phyloP scores from a whole-genome alignment of 495 filamentous ascomycete species.

The Staphylotrichum longicolle region DNA sequence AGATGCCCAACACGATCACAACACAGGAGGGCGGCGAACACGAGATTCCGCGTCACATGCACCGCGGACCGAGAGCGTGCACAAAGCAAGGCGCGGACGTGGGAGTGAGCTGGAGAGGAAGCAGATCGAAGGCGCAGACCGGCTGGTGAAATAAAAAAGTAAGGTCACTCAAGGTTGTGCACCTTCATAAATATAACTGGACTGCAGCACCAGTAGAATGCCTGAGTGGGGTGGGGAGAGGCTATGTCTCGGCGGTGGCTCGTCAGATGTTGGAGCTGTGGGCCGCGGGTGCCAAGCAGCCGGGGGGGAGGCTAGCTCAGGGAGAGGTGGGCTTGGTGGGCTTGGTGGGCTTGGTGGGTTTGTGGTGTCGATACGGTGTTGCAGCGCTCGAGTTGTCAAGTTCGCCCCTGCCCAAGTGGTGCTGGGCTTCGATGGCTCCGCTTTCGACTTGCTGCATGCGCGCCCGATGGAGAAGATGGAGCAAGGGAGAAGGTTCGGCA shows the following conservation, averaged over 20 bases:
- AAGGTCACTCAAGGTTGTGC: conserved; percentile 3
- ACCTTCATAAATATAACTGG: conserved; percentile 15
- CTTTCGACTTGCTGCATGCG: neutral
- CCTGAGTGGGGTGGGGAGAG: conserved; percentile 13
- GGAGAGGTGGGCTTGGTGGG: conserved; percentile 22
- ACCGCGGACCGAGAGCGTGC: too few relatives aligned
- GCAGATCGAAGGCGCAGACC: neutral
- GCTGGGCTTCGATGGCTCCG: conserved; percentile 16
- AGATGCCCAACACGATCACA: neutral
- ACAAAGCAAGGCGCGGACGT: neutral
- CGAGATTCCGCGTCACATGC: conserved; percentile 34
- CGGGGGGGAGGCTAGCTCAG: conserved; percentile 9
- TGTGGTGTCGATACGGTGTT: conserved; percentile 4
- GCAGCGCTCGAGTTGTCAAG: neutral
- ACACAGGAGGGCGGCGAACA: conserved; percentile 21
- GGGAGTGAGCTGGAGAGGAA: neutral
- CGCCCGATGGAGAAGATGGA: neutral
- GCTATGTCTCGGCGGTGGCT: conserved; percentile 20
- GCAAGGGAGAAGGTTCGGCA: neutral
- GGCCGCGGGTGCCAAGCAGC: conserved; percentile 1
- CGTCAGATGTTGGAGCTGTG: neutral
- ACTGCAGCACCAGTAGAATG: neutral
- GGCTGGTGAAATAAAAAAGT: neutral
- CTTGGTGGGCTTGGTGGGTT: conserved; percentile 9
- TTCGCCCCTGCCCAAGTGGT: conserved; percentile 12